These are phyloP conservation scores for Petunia axillaris DNA, from an alignment of 257 asterid species.

Conservation along the genomic window DNA sequence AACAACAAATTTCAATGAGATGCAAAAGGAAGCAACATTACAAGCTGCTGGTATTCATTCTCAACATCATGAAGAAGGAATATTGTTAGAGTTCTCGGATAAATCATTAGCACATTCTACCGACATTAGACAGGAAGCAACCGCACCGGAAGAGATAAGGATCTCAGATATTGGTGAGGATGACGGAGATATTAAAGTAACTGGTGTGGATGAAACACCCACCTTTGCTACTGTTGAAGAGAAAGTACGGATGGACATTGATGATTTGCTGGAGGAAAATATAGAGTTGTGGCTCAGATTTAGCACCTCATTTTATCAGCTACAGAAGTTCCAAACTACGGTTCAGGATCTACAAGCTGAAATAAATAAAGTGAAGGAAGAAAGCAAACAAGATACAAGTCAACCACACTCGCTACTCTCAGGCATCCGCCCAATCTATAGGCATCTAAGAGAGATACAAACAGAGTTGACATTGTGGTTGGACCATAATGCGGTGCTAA, in stretches of 20 bases:
- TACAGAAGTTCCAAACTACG: conserved; percentile 41
- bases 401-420: conserved; percentile 31
- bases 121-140: conserved; percentile 16
- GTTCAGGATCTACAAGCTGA: conserved; percentile 44
- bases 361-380: conserved; percentile 37
- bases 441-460: conserved; percentile 51
- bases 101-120: neutral
- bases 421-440: conserved; percentile 51
- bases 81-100: neutral
- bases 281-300: conserved; percentile 57
- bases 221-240: conserved; percentile 41
- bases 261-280: conserved; percentile 51
- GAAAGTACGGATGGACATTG: conserved; percentile 53
- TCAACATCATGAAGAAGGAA: neutral
- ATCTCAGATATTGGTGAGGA: conserved; percentile 33
- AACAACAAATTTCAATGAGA: conserved; percentile 24
- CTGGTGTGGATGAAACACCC: conserved; percentile 31
- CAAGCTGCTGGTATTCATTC: conserved; percentile 21
- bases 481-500: conserved; percentile 41
- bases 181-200: conserved; percentile 31
- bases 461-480: conserved; percentile 50
- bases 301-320: conserved; percentile 46
- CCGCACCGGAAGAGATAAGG: conserved; percentile 24
- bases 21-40: neutral
- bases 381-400: conserved; percentile 27